phyloP scores from a whole-genome alignment of 73 alveolate species.

The Urostyla sp. region DNA sequence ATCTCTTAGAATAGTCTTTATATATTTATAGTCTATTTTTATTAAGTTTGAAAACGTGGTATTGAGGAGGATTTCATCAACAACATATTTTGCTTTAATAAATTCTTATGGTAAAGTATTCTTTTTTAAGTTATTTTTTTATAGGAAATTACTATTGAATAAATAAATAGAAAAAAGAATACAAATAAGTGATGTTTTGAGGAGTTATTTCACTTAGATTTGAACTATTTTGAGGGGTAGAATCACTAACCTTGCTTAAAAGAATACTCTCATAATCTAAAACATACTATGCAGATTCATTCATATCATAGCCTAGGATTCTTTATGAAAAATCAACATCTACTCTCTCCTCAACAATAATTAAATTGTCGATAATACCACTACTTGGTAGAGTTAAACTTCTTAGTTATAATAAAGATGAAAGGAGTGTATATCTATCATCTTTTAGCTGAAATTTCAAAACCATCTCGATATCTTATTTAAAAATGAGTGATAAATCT shows the following conservation, averaged over 20 bases:
- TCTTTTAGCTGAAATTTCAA: background rate
- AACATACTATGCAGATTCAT: background rate
- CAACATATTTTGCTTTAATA: background rate
- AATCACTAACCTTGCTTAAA: slow-evolving; percentile 21
- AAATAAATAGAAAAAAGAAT: no score
- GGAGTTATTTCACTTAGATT: no score
- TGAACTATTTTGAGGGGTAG: no score
- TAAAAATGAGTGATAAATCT: slow-evolving; percentile 7
- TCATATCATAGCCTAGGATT: slow-evolving; percentile 4
- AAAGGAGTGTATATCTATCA: slow-evolving; percentile 14
- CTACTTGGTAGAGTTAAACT: background rate
- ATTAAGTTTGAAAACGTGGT: background rate
- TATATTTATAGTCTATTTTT: slow-evolving; percentile 2
- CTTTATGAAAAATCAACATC: slow-evolving; percentile 25
- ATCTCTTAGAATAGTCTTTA: slow-evolving; percentile 14
- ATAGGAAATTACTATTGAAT: no score
- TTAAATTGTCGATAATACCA: slow-evolving; percentile 23
- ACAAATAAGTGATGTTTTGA: no score
- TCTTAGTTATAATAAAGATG: background rate
- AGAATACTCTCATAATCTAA: slow-evolving; percentile 25
- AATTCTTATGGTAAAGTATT: slow-evolving; percentile 13
- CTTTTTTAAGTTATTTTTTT: background rate
- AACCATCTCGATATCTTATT: slow-evolving; percentile 31
- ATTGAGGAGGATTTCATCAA: slow-evolving; percentile 38
- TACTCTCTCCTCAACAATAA: background rate